Evolutionary conservation across 2,329 filamentous ascomycete genomes (phyloP).

Genomic region (Clonostachys rhizophaga): DNA sequence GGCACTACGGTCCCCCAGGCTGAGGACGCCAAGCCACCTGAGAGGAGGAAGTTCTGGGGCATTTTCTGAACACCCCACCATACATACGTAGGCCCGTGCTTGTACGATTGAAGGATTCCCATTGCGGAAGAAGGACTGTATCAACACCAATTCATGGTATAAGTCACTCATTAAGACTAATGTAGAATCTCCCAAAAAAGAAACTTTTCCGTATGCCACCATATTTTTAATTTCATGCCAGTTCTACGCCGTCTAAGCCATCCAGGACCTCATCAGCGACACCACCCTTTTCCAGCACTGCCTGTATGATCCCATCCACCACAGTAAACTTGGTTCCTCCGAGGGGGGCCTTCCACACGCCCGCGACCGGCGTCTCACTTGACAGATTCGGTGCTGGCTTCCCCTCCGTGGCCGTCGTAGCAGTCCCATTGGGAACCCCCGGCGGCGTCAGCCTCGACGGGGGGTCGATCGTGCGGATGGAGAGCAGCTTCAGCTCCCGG

Average conservation of each 20-base stretch:
- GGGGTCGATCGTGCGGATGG: constrained; percentile 70
- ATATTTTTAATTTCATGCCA: constrained; percentile 37
- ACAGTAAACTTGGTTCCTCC: constrained; percentile 77
- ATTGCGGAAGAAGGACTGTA: too few species aligned
- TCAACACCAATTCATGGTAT: too few species aligned
- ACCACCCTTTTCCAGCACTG: constrained; percentile 71
- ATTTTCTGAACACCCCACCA: constrained; percentile 56
- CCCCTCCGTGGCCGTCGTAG: constrained; percentile 42
- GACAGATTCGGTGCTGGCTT: constrained; percentile 28
- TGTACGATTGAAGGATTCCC: neutral
- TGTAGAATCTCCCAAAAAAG: too few species aligned
- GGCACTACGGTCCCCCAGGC: constrained; percentile 25
- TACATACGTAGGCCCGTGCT: neutral
- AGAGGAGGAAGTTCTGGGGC: constrained; percentile 67
- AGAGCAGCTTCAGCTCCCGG: constrained; percentile 54
- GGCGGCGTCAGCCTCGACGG: constrained; percentile 69
- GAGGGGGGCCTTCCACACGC: constrained; percentile 81
- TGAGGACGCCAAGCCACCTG: constrained; percentile 17
- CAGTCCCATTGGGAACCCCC: constrained; percentile 61
- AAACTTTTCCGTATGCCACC: too few species aligned
- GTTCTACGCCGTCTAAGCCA: constrained; percentile 71
- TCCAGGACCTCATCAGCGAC: constrained; percentile 84
- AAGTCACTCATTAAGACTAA: too few species aligned
- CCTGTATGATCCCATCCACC: constrained; percentile 69
- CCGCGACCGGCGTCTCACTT: constrained; percentile 51